Base-by-base conservation (phyloP, 768 basidiomycete species). In the Leccinum variicolor region DNA sequence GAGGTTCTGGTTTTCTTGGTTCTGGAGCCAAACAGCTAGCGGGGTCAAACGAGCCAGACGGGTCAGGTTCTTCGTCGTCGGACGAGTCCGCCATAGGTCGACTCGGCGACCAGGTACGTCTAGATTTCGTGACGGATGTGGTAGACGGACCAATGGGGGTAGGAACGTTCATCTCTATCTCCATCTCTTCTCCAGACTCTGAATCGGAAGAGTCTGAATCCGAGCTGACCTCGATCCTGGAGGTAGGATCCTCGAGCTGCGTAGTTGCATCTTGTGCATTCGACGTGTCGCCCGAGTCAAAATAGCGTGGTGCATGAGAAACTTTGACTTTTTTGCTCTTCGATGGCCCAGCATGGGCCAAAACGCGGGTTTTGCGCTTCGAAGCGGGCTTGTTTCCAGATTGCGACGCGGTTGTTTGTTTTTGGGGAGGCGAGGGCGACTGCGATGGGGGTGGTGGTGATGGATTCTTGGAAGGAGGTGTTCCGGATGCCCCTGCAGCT, bases 71-170 rank as follows among this genome's bases (percentile, higher is more conserved):
- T n/a, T 77, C 80, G 43, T 79, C 79, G 15, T 80, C 79, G 0
- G 82, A 81, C 2, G 82, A 82, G 59, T 81, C 80, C 1, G 64
- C 60, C 7, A 78, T 14, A 28, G 79, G 80, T 28, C 72, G 74
- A 67, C 83, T 87, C 0, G 86, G 86, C 2, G 86, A 87, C 82
- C 84, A 88, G 28, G 77, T 76, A 23, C 80, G 76, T 61, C 64
- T 69, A 21, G 53, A 62, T 43, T 63, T 56, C 52, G 63, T 52
- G 56, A 58, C 19, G 52, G 59, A 21, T 62, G 54, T 14, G 63
- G 53, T 64, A 48, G 62, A 21, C 55, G 57, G 31, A 55, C 47
- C 49, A 50, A 58, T n/a, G 26, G 61, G 19, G 46, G 33, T 57
- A 17, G 62, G 64, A 53, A 58, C 56, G 53, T 67, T 57, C 55